A percentile compares a stretch with the other conserved stretches of the same genome.
These are phyloP conservation scores for Penicillium sp. DNA, from an alignment of 2,329 filamentous ascomycete species.

Conservation along the genomic window DNA sequence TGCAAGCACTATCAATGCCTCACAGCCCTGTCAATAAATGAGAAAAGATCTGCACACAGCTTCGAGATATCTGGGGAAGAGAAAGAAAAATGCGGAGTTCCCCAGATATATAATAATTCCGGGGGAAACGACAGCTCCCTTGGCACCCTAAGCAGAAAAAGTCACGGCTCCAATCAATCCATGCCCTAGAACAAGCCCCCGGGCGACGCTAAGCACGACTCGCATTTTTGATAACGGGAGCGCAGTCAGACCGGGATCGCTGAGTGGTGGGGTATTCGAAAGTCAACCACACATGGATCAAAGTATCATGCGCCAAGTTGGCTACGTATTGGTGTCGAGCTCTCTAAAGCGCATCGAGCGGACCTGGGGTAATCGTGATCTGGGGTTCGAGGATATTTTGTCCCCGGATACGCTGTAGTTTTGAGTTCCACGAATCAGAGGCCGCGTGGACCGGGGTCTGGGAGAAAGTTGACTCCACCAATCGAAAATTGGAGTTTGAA, in stretches of 20 bases:
- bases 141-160: slow-evolving; percentile 7
- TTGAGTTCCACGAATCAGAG: slow-evolving; percentile 33
- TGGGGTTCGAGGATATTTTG: slow-evolving; percentile 37
- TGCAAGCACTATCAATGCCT: neutral
- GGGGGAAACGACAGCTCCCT: slow-evolving; percentile 2
- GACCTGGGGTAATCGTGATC: slow-evolving; percentile 26
- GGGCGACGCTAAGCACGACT: slow-evolving; percentile 20
- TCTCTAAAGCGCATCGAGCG: neutral
- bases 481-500: slow-evolving; percentile 10
- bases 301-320: neutral
- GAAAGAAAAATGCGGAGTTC: slow-evolving; percentile 10
- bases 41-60: neutral
- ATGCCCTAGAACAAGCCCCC: slow-evolving; percentile 10
- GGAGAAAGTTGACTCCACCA: slow-evolving; percentile 31
- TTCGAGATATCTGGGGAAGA: slow-evolving; percentile 2
- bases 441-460: neutral
- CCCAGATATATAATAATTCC: slow-evolving; percentile 16
- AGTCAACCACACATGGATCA: slow-evolving; percentile 10
- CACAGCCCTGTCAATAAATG: neutral
- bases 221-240: slow-evolving; percentile 17
- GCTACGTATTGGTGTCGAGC: slow-evolving; percentile 13
- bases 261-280: slow-evolving; percentile 32
- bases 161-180: slow-evolving; percentile 15
- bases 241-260: slow-evolving; percentile 17
- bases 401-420: slow-evolving; percentile 12